Evolutionary conservation across 768 basidiomycete species (phyloP).

Genomic region (Boletus fagicola): DNA sequence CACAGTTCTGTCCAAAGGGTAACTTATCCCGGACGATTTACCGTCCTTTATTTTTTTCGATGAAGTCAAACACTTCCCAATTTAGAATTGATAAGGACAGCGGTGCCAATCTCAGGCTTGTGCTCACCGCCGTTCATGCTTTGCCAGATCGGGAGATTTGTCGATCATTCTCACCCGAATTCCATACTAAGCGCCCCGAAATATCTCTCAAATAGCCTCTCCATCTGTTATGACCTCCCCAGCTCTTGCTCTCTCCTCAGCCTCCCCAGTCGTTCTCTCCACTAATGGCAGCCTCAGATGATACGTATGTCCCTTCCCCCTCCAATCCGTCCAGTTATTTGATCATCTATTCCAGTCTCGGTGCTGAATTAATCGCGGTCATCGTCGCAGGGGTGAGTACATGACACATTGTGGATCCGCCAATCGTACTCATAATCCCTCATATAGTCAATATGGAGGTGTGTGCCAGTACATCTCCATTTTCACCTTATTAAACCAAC

Average conservation of each 20-base stretch:
- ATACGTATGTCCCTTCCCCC: slow-evolving; percentile 31
- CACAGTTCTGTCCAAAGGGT: too few species aligned
- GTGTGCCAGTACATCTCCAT: slow-evolving; percentile 2
- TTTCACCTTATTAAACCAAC: neutral
- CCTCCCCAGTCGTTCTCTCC: neutral
- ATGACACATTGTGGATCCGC: neutral
- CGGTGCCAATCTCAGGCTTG: too few species aligned
- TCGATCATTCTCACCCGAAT: neutral
- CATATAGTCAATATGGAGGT: slow-evolving; percentile 51
- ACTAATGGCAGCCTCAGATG: slow-evolving; percentile 25
- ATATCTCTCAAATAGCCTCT: slow-evolving; percentile 1
- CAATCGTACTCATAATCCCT: slow-evolving; percentile 4
- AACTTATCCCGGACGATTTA: too few species aligned
- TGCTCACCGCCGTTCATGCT: too few species aligned
- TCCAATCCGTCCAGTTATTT: neutral
- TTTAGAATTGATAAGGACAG: too few species aligned
- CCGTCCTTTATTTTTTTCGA: too few species aligned
- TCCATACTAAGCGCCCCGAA: neutral
- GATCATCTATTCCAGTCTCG: slow-evolving; percentile 38
- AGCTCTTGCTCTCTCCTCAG: neutral
- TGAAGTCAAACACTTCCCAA: too few species aligned
- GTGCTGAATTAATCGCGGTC: slow-evolving; percentile 51
- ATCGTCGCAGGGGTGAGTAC: slow-evolving; percentile 46
- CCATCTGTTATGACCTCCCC: neutral
- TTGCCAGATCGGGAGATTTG: too few species aligned